Evolutionary conservation across 768 basidiomycete species (phyloP).

Genomic region (Mycena galopus): DNA sequence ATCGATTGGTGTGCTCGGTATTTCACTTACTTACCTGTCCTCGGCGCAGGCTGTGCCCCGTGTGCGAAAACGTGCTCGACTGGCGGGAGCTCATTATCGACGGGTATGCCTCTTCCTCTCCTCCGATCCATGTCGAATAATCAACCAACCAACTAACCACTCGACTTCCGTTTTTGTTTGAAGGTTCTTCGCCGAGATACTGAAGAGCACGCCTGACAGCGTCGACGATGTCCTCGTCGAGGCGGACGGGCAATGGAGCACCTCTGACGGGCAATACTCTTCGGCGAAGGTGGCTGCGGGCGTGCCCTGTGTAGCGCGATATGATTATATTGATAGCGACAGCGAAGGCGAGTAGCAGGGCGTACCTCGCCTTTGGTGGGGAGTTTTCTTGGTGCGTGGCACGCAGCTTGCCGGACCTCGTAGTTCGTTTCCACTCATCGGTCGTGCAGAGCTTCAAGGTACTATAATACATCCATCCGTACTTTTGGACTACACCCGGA

Average conservation of each 20-base stretch:
- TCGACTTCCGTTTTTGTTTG: no score
- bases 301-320: neutral
- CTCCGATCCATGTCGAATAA: no score
- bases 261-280: neutral
- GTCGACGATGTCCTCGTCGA: neutral
- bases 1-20: neutral
- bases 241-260: neutral
- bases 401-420: no score
- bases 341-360: neutral
- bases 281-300: neutral
- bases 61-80: conserved; percentile 73
- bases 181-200: neutral
- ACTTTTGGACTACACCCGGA: no score
- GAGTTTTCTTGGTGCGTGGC: neutral
- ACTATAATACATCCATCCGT: no score
- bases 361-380: no score
- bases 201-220: neutral
- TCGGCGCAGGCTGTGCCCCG: conserved; percentile 63
- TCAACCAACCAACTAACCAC: no score
- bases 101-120: conserved; percentile 57
- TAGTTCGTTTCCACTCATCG: no score
- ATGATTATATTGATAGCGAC: neutral
- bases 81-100: conserved; percentile 77
- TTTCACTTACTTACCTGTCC: neutral
- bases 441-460: no score